Evolutionary conservation across 1,284 basidiomycete species (phyloP).

Genomic region (Cryptococcus sp.): DNA sequence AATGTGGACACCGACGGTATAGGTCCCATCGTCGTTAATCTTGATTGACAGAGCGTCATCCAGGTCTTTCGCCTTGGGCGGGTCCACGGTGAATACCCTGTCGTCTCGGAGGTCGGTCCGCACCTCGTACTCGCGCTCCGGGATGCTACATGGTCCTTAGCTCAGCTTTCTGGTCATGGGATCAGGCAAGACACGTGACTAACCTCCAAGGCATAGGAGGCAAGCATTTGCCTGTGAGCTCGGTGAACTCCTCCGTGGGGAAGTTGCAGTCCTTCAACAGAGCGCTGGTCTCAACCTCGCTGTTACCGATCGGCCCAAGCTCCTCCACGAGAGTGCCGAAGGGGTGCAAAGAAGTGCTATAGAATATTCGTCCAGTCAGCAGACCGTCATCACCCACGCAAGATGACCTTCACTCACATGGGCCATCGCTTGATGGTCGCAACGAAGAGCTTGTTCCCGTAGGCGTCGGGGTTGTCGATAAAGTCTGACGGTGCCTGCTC

Average conservation of each 20-base stretch:
- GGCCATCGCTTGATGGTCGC: slow-evolving; percentile 94
- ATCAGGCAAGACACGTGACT: too few species aligned
- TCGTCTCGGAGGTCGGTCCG: slow-evolving; percentile 83
- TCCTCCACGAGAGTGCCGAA: slow-evolving; percentile 98
- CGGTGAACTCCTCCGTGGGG: slow-evolving; percentile 88
- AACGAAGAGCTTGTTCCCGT: slow-evolving; percentile 88
- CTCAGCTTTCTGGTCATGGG: too few species aligned
- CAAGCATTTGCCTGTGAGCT: slow-evolving; percentile 91
- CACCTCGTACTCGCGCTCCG: slow-evolving; percentile 81
- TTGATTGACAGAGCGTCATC: slow-evolving; percentile 93
- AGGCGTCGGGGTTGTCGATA: slow-evolving; percentile 87
- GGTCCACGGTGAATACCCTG: slow-evolving; percentile 91
- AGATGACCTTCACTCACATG: slow-evolving; percentile 40
- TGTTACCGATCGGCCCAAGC: slow-evolving; percentile 95
- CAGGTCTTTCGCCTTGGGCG: slow-evolving; percentile 80
- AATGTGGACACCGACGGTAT: slow-evolving; percentile 88
- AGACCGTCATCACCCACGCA: slow-evolving; percentile 12
- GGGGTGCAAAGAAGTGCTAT: slow-evolving; percentile 91
- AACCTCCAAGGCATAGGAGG: slow-evolving; percentile 91
- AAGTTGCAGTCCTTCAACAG: slow-evolving; percentile 98
- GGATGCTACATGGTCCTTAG: slow-evolving; percentile 60
- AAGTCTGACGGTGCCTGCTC: slow-evolving; percentile 98
- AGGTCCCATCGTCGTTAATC: slow-evolving; percentile 82
- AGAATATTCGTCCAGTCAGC: slow-evolving; percentile 33
- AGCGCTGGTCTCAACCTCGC: slow-evolving; percentile 96